A percentile compares a stretch with the other conserved stretches of the same genome.
Conservation (phyloP, 306 rosid species). For the Oemleria cerasiformis region DNA sequence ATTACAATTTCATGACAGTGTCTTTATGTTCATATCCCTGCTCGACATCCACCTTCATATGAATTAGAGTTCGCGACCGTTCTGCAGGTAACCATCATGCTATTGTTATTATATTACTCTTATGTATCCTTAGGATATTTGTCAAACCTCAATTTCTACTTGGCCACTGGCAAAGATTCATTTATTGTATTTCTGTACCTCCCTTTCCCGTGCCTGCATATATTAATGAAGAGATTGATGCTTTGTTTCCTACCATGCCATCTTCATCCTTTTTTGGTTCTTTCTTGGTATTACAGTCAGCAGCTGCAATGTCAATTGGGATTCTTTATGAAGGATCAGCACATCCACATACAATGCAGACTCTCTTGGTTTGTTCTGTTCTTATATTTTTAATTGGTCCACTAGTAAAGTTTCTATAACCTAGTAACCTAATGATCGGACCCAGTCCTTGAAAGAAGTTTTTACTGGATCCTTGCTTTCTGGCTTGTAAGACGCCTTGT, state of each 20-base stretch:
- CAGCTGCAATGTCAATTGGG: conserved; percentile 89
- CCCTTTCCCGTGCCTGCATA: background rate
- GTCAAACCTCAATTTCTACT: background rate
- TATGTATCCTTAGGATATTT: background rate
- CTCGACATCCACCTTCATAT: conserved; percentile 76
- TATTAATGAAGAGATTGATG: conserved; percentile 6
- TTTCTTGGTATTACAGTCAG: conserved; percentile 50
- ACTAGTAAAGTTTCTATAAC: conserved; percentile 5
- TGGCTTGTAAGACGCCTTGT: conserved; percentile 13
- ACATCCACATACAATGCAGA: conserved; percentile 87
- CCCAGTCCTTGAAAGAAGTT: too few species aligned
- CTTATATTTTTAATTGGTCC: conserved; percentile 29
- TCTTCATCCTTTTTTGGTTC: conserved; percentile 15
- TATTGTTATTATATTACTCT: background rate
- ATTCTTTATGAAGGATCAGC: conserved; percentile 92
- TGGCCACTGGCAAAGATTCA: background rate
- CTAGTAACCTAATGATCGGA: background rate
- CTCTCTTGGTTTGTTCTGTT: conserved; percentile 61
- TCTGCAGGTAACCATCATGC: conserved; percentile 65
- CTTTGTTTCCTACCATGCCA: background rate
- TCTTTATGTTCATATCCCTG: conserved; percentile 86
- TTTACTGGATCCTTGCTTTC: too few species aligned
- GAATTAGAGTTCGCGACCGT: conserved; percentile 93
- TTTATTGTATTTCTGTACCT: too few species aligned
- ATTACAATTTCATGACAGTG: conserved; percentile 48